Conservation (phyloP, 805 yeast genomes). For the Kodamaea sagamina region DNA sequence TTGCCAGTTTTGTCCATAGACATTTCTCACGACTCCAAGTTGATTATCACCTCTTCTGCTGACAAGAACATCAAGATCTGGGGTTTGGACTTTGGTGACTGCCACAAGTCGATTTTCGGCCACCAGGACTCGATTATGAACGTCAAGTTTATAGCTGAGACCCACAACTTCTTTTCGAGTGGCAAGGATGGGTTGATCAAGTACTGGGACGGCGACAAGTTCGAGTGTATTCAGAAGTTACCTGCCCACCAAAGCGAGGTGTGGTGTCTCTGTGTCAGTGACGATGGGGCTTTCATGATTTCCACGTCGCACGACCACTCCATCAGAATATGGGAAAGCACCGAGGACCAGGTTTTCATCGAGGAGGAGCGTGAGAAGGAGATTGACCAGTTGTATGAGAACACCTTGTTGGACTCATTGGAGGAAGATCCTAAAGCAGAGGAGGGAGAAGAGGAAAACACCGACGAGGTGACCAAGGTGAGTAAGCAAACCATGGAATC, state of each 20-base stretch:
- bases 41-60: slow-evolving; percentile 90
- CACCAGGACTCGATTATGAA: slow-evolving; percentile 95
- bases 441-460: slow-evolving; percentile 23
- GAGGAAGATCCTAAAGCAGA: slow-evolving; percentile 53
- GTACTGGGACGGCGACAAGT: slow-evolving; percentile 98
- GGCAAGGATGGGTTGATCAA: slow-evolving; percentile 88
- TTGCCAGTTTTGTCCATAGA: slow-evolving; percentile 92
- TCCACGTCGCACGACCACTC: slow-evolving; percentile 93
- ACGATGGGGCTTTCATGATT: slow-evolving; percentile 68
- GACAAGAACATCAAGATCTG: slow-evolving; percentile 96
- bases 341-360: slow-evolving; percentile 92
- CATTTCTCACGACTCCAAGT: slow-evolving; percentile 83
- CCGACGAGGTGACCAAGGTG: slow-evolving; percentile 61
- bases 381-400: slow-evolving; percentile 87
- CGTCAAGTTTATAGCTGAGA: slow-evolving; percentile 79
- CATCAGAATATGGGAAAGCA: slow-evolving; percentile 88
- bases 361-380: slow-evolving; percentile 97
- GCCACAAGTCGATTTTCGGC: slow-evolving; percentile 94
- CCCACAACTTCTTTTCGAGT: slow-evolving; percentile 86
- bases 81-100: slow-evolving; percentile 99
- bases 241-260: slow-evolving; percentile 87
- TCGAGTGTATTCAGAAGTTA: slow-evolving; percentile 87
- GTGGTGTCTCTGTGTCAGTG: slow-evolving; percentile 84
- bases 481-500: slow-evolving; percentile 86
- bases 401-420: slow-evolving; percentile 69